These are phyloP conservation scores for Backusella parvicylindrica DNA, from an alignment of 192 early-diverging fungal genomes.

Conservation along the genomic window DNA sequence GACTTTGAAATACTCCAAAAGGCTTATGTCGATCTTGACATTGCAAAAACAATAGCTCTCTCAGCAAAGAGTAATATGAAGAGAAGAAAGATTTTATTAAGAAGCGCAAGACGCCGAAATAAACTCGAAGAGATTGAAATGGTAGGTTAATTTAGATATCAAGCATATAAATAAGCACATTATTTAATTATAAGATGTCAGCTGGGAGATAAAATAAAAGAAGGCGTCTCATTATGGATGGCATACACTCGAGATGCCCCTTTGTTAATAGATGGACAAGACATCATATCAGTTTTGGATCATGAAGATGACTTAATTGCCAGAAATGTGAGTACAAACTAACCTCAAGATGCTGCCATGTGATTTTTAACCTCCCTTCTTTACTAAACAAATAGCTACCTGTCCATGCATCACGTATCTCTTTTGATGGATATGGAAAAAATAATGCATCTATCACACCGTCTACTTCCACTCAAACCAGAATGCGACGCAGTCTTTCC, in stretches of 20 bases:
- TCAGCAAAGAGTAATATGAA: slow-evolving; percentile 22
- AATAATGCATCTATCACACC: not conserved
- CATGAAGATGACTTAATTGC: slow-evolving; percentile 21
- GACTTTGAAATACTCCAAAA: slow-evolving; percentile 21
- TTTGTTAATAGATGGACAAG: slow-evolving; percentile 17
- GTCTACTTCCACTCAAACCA: not conserved
- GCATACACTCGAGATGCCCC: slow-evolving; percentile 2
- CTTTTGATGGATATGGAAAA: not conserved
- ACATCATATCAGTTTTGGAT: slow-evolving; percentile 17
- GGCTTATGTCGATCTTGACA: slow-evolving; percentile 17
- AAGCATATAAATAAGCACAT: not conserved
- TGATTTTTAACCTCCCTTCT: not conserved
- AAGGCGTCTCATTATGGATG: slow-evolving; percentile 15
- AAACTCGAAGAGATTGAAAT: slow-evolving; percentile 19
- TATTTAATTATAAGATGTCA: not conserved
- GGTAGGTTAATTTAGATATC: slow-evolving; percentile 1
- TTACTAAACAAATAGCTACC: not conserved
- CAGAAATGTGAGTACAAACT: slow-evolving; percentile 11
- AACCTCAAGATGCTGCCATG: not conserved
- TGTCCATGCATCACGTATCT: slow-evolving; percentile 9
- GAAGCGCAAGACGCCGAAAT: not conserved
- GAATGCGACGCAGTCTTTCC: not conserved
- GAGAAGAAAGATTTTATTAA: slow-evolving; percentile 18
- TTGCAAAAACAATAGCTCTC: slow-evolving; percentile 22
- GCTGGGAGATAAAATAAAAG: slow-evolving; percentile 19